phyloP scores from a whole-genome alignment of 345 rosid genomes.

The Citrus mangshanensis region DNA sequence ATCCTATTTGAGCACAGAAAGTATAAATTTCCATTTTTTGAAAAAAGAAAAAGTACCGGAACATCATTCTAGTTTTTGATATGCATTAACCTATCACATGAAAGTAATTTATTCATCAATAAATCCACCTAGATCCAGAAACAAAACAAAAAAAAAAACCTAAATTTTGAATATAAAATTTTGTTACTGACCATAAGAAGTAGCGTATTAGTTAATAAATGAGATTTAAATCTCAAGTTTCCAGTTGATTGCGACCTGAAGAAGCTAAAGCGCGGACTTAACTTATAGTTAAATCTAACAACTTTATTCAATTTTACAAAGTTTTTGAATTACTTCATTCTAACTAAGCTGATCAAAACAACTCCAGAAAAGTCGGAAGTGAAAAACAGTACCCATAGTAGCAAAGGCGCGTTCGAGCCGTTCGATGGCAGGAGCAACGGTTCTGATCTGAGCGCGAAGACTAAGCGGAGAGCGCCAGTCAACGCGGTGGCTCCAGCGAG shows the following conservation, averaged over 20 bases:
- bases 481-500: slow-evolving; percentile 77
- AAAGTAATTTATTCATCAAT: neutral
- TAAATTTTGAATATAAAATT: neutral
- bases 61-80: neutral
- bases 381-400: slow-evolving; percentile 61
- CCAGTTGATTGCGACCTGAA: neutral
- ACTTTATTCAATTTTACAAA: neutral
- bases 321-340: neutral
- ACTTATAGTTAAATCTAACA: neutral
- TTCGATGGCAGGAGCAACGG: slow-evolving; percentile 55
- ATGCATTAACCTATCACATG: neutral
- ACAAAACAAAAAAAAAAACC: neutral
- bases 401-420: slow-evolving; percentile 65
- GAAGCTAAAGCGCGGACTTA: neutral
- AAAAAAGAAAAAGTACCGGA: neutral
- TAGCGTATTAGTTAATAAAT: neutral
- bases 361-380: slow-evolving; percentile 16
- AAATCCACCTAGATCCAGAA: neutral
- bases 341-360: neutral
- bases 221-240: neutral
- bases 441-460: slow-evolving; percentile 66
- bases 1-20: neutral
- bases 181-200: neutral
- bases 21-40: neutral
- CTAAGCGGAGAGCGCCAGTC: slow-evolving; percentile 60